These are phyloP conservation scores for Cytidiella melzeri DNA, from an alignment of 768 basidiomycete genomes.

Conservation along the genomic window DNA sequence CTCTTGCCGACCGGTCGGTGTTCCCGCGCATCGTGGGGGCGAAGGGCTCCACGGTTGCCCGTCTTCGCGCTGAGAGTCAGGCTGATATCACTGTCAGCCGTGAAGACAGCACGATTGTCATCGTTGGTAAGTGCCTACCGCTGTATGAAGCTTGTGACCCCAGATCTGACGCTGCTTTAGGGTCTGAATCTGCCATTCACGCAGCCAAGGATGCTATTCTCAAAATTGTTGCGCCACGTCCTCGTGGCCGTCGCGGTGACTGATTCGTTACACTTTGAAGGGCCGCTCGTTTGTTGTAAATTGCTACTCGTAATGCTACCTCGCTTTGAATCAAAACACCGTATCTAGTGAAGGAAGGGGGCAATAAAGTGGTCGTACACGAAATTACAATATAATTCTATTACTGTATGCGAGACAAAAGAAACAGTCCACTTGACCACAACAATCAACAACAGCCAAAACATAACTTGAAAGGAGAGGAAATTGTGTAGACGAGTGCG, in stretches of 20 bases:
- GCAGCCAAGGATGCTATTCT: constrained; percentile 77
- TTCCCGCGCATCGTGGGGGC: constrained; percentile 94
- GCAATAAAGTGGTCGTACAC: neutral
- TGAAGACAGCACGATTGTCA: constrained; percentile 81
- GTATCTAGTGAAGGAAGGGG: constrained; percentile 6
- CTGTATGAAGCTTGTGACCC: too few relatives aligned
- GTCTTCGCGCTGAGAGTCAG: constrained; percentile 82
- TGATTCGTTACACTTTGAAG: neutral
- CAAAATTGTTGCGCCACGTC: constrained; percentile 34
- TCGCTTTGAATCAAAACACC: constrained; percentile 9
- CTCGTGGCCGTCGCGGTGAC: constrained; percentile 21
- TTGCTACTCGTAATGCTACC: constrained; percentile 13
- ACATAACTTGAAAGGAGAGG: too few relatives aligned
- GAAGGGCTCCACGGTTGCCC: constrained; percentile 86
- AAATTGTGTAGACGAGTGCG: too few relatives aligned
- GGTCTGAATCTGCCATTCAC: constrained; percentile 59
- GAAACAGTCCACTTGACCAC: too few relatives aligned
- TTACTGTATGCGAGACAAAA: neutral
- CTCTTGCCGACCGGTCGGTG: constrained; percentile 69
- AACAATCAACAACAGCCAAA: too few relatives aligned
- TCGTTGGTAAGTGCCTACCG: constrained; percentile 58
- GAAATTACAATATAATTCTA: neutral
- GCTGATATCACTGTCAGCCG: constrained; percentile 90
- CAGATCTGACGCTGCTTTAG: too few relatives aligned
- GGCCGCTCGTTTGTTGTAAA: constrained; percentile 5